Evolutionary conservation across 2,329 filamentous ascomycete genomes (phyloP), one percentile per base, ranked within the genome.

Genomic region (Botrytis fragariae): DNA sequence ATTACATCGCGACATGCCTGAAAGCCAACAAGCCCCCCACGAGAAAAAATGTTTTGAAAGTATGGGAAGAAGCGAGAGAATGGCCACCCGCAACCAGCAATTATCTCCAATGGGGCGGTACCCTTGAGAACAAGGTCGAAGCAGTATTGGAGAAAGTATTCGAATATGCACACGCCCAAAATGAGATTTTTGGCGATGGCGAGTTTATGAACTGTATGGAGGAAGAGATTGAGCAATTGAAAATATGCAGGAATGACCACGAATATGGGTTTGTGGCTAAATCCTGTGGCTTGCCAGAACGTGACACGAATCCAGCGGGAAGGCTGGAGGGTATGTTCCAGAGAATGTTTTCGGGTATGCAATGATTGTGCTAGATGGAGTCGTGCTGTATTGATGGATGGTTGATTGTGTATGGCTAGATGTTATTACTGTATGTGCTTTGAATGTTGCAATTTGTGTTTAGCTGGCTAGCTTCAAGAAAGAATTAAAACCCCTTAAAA

Each of bases 231-330:
- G 74, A 76, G 37, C 69, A 62, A 29, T 68, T 82, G 63, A 77
- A 79, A 57, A 74, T 75, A 68, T 83, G 81, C 76, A 78, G 81
- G 73, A 82, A 83, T 73, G 81, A 83, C 73, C 75, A 79, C 74
- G 81, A 83, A 74, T 83, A 81, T 77, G 79, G 77, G 39, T 80
- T 80, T 73, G 79, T 81, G 68, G 79, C 78, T 70, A 73, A 77
- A 65, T 74, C 74, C 54, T 82, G 79, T 73, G 79, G 77, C 37
- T 45, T 70, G 37, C 44, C 39, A 64, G 42, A 45, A 22, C 39
- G 62, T 45, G 25, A 45, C 20, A 45, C 10, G 1, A 64, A 64
- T 20, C 62, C 62, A 45, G 7, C n/a, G 1, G 62, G n/a, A 45
- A 64, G 62, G 45, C 35, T 63, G n/a, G 39, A 44, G 42, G 18